A percentile compares a stretch with the other conserved stretches of the same genome.
Conservation (phyloP, 306 rosid species). For the Arachis stenosperma region DNA sequence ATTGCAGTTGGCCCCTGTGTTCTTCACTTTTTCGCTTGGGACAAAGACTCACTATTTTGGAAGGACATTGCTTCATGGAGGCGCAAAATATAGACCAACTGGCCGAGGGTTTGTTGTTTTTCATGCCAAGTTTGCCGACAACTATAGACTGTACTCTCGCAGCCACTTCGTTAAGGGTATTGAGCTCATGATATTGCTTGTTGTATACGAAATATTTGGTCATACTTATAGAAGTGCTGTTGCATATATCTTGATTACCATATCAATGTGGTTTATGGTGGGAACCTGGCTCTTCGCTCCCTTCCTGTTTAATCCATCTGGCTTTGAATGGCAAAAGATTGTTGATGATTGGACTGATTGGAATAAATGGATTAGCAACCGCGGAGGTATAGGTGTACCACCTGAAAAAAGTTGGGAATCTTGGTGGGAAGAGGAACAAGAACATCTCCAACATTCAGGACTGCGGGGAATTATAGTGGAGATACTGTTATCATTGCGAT, state of each 20-base stretch:
- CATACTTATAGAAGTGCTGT: conserved; percentile 44
- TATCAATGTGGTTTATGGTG: conserved; percentile 64
- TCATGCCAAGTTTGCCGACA: conserved; percentile 60
- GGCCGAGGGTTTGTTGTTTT: conserved; percentile 64
- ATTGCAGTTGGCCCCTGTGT: conserved; percentile 58
- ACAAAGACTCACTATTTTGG: conserved; percentile 62
- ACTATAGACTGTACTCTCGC: conserved; percentile 58
- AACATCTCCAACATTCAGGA: conserved; percentile 56
- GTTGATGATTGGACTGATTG: conserved; percentile 67
- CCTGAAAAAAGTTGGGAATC: conserved; percentile 64
- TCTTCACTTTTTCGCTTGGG: conserved; percentile 58
- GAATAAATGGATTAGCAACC: conserved; percentile 61
- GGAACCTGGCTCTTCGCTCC: conserved; percentile 65
- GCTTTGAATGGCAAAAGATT: conserved; percentile 62
- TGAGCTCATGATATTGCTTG: conserved; percentile 54
- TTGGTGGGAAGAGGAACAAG: conserved; percentile 66
- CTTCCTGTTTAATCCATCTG: conserved; percentile 57
- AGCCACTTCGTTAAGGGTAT: conserved; percentile 64
- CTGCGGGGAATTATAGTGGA: conserved; percentile 49
- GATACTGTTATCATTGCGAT: conserved; percentile 52
- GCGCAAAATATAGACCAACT: conserved; percentile 56
- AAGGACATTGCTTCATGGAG: conserved; percentile 61
- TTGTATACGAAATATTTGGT: conserved; percentile 53
- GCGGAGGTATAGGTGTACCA: conserved; percentile 57
- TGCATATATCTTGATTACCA: conserved; percentile 52